These are phyloP conservation scores for Castanea mollissima DNA, from an alignment of 306 rosid genomes.

Conservation along the genomic window DNA sequence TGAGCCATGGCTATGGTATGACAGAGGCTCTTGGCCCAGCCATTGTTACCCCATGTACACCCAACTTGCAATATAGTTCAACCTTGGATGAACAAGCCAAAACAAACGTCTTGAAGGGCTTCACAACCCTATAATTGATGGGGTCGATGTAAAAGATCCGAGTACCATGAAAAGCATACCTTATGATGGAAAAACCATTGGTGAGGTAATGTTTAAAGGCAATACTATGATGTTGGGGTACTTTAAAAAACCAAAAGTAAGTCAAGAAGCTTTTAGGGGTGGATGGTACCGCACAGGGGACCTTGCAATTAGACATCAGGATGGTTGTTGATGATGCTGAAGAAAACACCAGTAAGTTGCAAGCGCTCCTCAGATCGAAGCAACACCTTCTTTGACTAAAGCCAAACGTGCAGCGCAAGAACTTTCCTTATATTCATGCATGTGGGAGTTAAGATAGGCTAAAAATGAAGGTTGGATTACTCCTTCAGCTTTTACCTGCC, in stretches of 20 bases:
- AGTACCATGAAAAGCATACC: constrained; percentile 52
- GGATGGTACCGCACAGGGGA: constrained; percentile 90
- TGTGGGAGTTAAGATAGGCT: no score
- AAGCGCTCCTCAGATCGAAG: no score
- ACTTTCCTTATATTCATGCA: no score
- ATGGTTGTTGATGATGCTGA: no score
- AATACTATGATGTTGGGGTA: constrained; percentile 66
- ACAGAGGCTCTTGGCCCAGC: constrained; percentile 77
- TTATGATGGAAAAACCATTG: constrained; percentile 63
- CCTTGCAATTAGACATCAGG: constrained; percentile 43
- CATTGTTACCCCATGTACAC: constrained; percentile 51
- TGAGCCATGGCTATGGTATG: constrained; percentile 86
- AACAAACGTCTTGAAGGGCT: constrained; percentile 21
- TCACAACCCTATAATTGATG: constrained; percentile 38
- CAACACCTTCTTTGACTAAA: no score
- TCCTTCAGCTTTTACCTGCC: no score
- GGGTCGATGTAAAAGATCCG: constrained; percentile 68
- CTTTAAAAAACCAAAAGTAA: constrained; percentile 44
- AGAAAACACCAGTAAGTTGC: no score
- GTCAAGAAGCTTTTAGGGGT: constrained; percentile 44
- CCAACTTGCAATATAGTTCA: constrained; percentile 3
- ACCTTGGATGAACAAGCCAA: constrained; percentile 13
- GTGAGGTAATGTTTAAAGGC: constrained; percentile 77
- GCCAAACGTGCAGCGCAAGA: no score
- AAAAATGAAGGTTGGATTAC: no score